Evolutionary conservation across 768 basidiomycete species (phyloP), one percentile per base, ranked within the genome.

Genomic region (Ramaria sp.): DNA sequence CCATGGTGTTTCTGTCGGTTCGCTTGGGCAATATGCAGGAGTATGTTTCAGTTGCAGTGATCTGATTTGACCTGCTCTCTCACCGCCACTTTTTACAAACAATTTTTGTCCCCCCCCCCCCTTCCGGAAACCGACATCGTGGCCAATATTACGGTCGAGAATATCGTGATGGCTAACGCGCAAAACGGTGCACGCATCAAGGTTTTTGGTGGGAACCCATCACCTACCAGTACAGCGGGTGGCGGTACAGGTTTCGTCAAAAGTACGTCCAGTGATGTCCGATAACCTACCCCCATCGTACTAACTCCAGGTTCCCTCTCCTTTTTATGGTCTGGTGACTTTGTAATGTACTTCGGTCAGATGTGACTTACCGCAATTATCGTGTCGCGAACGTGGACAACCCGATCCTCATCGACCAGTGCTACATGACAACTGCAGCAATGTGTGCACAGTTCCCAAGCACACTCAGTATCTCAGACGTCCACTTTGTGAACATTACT

Each of bases 131-230:
- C 71, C 53, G 81, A 83, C 62, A 79, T 83, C 44, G 81, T 81
- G 18, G 71, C 78, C 57, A 81, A 84, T 64, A 75, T 83, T 38
- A 69, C 71, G 5, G 74, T 78, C 3, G 59, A 79, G 75, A 78
- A 81, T 60, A 71, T 83, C 57, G 70, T 66, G 28, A 82, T 83
- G 78, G 67, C 73, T 10, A 80, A 82, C 53, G 78, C 79, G 9
- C 70, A 79, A 61, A 83, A 83, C 58, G 83, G 82, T 1, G 81
- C 81, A 1, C 71, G 83, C 32, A 83, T 83, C 65, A 85, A 85
- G 63, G 77, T 79, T 0, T 85, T 75, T 70, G 81, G 79, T 5
- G 83, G 81, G 4, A 69, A 72, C 15, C 73, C 74, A 50, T 78
- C 81, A 27, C 80, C 82, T 3, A 71, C 74, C 36, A 79, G 79